Evolutionary conservation across 805 yeast species (phyloP).

Genomic region (Hanseniaspora taiwanica): DNA sequence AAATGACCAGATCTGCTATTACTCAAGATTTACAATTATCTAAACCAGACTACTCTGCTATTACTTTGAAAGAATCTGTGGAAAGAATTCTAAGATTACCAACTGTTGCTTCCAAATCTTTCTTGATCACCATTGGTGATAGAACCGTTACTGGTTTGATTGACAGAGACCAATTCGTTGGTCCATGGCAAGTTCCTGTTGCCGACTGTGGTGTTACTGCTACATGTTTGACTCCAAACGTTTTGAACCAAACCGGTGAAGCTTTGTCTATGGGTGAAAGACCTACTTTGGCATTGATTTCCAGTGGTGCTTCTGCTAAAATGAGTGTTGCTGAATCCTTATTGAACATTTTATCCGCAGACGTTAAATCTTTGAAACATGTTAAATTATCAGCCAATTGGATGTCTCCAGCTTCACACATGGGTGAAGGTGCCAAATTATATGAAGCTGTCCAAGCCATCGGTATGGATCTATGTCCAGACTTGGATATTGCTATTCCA

Average conservation of each 20-base stretch:
- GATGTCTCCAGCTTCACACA: constrained; percentile 96
- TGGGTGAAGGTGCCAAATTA: constrained; percentile 88
- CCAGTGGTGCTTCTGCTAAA: constrained; percentile 85
- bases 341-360: constrained; percentile 80
- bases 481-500: constrained; percentile 80
- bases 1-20: constrained; percentile 65
- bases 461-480: constrained; percentile 90
- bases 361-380: constrained; percentile 57
- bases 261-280: constrained; percentile 96
- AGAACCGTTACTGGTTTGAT: constrained; percentile 94
- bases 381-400: constrained; percentile 92
- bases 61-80: constrained; percentile 48
- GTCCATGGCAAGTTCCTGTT: constrained; percentile 99
- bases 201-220: constrained; percentile 96
- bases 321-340: constrained; percentile 93
- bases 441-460: constrained; percentile 96
- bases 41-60: constrained; percentile 23
- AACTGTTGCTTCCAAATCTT: constrained; percentile 87
- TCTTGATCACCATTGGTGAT: constrained; percentile 95
- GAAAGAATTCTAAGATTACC: constrained; percentile 79
- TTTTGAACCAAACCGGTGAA: constrained; percentile 72
- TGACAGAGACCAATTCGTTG: constrained; percentile 97
- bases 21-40: constrained; percentile 45
- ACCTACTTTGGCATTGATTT: constrained; percentile 78
- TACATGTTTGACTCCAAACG: constrained; percentile 48